Percentiles rank a stretch among this genome's conserved stretches.
These are phyloP conservation scores for Aspergillus brasiliensis DNA, from an alignment of 2,329 filamentous ascomycete genomes.

Conservation along the genomic window DNA sequence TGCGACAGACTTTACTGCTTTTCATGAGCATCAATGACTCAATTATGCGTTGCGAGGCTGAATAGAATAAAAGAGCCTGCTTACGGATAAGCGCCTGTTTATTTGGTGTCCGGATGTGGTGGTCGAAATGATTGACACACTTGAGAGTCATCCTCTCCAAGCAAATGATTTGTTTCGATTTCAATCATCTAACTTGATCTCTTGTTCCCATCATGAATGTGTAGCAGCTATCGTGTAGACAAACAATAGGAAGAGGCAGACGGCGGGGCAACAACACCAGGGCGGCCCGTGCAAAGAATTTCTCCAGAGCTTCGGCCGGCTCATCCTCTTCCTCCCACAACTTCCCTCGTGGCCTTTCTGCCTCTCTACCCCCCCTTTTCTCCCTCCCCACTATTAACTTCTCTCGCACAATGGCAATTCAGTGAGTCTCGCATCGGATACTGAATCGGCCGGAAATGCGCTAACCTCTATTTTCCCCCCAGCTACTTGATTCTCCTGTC, in stretches of 20 bases:
- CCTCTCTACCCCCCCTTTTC: conserved; percentile 11
- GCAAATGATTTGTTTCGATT: background rate
- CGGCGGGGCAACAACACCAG: conserved; percentile 3
- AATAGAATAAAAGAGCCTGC: background rate
- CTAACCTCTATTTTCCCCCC: conserved; percentile 19
- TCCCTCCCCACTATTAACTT: conserved; percentile 1
- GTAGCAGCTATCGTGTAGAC: background rate
- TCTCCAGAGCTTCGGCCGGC: conserved; percentile 12
- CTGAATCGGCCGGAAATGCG: conserved; percentile 6
- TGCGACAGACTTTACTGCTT: background rate
- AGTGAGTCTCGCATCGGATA: conserved; percentile 27
- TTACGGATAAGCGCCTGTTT: background rate
- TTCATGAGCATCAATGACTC: background rate
- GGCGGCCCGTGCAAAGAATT: conserved; percentile 24
- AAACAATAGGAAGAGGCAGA: background rate
- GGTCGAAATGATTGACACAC: background rate
- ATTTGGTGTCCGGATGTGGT: background rate
- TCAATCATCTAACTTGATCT: background rate
- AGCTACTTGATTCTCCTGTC: conserved; percentile 98
- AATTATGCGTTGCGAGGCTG: background rate
- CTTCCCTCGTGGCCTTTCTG: conserved; percentile 16
- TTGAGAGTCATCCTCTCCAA: background rate
- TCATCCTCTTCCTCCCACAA: conserved; percentile 14
- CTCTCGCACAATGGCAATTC: conserved; percentile 35
- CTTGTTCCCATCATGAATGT: too few species aligned